Conservation (phyloP, 163 green algal species). For the Coccomyxa subellipsoidea region DNA sequence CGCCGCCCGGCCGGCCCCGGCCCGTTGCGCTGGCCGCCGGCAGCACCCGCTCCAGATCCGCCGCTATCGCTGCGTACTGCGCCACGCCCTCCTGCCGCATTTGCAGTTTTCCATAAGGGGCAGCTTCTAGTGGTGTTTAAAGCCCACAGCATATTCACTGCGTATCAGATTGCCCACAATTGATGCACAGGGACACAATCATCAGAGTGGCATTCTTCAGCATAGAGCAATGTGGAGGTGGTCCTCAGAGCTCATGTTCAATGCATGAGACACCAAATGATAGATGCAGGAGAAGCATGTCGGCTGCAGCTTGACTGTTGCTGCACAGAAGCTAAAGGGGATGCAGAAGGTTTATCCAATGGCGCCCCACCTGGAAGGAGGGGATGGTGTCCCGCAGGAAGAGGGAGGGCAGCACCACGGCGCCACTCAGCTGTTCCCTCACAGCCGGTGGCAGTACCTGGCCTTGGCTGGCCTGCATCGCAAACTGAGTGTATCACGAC, state of each 20-base stretch:
- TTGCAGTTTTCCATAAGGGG: neutral
- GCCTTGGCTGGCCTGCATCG: neutral
- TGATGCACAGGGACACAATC: too few species aligned
- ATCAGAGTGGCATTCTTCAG: too few species aligned
- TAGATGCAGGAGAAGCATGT: too few species aligned
- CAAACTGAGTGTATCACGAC: neutral
- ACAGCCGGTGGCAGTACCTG: constrained; percentile 15
- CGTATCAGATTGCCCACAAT: too few species aligned
- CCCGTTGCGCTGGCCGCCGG: neutral
- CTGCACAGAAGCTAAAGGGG: too few species aligned
- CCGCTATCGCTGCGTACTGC: constrained; percentile 5
- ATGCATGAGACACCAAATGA: neutral
- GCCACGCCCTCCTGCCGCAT: constrained; percentile 2
- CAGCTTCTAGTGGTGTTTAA: too few species aligned
- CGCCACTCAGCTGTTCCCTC: constrained; percentile 21
- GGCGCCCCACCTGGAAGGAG: neutral
- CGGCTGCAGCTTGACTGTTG: too few species aligned
- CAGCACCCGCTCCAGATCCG: constrained; percentile 19
- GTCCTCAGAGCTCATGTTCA: too few species aligned
- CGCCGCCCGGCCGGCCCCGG: neutral
- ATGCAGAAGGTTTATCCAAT: too few species aligned
- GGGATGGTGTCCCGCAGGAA: constrained; percentile 8
- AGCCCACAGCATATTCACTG: too few species aligned
- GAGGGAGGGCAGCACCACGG: constrained; percentile 23
- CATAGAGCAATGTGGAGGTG: neutral